A percentile compares a stretch with the other conserved stretches of the same genome.
phyloP scores from a whole-genome alignment of 768 basidiomycete species.

The Rossbeevera mucosa region DNA sequence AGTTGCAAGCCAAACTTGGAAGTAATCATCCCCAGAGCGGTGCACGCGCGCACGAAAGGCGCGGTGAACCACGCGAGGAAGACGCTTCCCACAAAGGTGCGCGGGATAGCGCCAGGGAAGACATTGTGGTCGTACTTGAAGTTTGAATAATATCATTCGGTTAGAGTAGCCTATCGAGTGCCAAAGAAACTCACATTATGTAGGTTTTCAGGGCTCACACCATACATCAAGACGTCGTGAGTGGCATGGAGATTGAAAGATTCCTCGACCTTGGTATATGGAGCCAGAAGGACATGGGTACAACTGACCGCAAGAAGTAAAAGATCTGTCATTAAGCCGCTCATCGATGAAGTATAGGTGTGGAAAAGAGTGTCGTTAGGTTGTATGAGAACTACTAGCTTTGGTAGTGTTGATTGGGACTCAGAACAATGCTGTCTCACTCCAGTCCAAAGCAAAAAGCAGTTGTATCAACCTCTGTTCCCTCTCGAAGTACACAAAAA shows the following conservation, averaged over 20 bases:
- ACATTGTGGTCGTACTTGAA: slow-evolving; percentile 82
- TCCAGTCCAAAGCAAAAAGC: slow-evolving; percentile 35
- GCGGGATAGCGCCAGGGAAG: slow-evolving; percentile 86
- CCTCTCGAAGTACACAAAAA: slow-evolving; percentile 46
- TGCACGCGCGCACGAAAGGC: slow-evolving; percentile 44
- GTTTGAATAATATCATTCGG: neutral
- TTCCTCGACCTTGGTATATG: slow-evolving; percentile 97
- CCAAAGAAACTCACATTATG: slow-evolving; percentile 42
- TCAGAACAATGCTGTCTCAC: neutral
- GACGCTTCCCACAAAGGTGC: slow-evolving; percentile 80
- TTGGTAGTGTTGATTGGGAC: neutral
- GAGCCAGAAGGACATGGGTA: slow-evolving; percentile 70
- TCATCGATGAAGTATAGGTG: slow-evolving; percentile 10
- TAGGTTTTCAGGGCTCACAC: slow-evolving; percentile 41
- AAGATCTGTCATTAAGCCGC: slow-evolving; percentile 40
- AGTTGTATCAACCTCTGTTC: slow-evolving; percentile 59
- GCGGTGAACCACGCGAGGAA: slow-evolving; percentile 55
- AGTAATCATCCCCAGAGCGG: slow-evolving; percentile 38
- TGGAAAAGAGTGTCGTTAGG: no score
- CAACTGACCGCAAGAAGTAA: slow-evolving; percentile 50
- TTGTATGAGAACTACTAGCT: no score
- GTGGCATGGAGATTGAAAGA: slow-evolving; percentile 91
- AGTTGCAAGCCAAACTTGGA: slow-evolving; percentile 70
- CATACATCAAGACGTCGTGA: slow-evolving; percentile 84
- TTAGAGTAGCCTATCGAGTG: neutral